Base-by-base conservation (phyloP, 1,284 basidiomycete genomes). In the Rhodofomes roseus region DNA sequence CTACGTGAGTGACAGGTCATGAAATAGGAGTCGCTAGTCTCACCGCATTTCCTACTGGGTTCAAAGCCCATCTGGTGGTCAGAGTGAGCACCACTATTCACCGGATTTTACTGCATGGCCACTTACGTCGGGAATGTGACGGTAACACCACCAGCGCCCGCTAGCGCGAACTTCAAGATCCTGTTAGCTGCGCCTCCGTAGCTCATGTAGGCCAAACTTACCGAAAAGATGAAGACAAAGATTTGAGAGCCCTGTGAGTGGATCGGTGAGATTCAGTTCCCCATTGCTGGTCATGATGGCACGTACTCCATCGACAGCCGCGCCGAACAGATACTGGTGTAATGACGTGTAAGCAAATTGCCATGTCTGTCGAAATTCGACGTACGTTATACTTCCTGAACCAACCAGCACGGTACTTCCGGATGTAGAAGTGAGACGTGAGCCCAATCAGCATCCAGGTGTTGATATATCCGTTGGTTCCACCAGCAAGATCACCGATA, bases 341-440 rank as follows among this genome's bases (percentile, higher is more conserved):
- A 37, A 16, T 25, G 11, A 27, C 8, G 36, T 7, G 18, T 43
- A 6, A 37, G 14, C 12, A 12, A 6, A 5, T 11, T n/a, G n/a
- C n/a, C 18, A 2, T 31, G n/a, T n/a, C n/a, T n/a, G n/a, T n/a
- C 50, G 20, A n/a, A 20, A 2, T 20, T 16, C 6, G 9, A 56
- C 59, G 34, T 50, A 60, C 59, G 72, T 85, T 86, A 73, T 84
- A 86, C 70, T 83, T 82, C 59, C 77, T 74, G 65, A 84, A 85
- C 79, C 80, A 84, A 18, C 76, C 73, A 31, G 68, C 67, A 44
- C 66, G 67, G 60, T 67, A 65, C 58, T 63, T 66, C 56, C 65
- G 65, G 23, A 65, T 60, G 63, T 64, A 63, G 60, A 61, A 64
- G 55, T 63, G 63, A 52, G 64, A 57, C 12, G 79, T 74, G 20